Base-by-base conservation (phyloP, 2,329 filamentous ascomycete species). In the Orbilia ellipsospora region DNA sequence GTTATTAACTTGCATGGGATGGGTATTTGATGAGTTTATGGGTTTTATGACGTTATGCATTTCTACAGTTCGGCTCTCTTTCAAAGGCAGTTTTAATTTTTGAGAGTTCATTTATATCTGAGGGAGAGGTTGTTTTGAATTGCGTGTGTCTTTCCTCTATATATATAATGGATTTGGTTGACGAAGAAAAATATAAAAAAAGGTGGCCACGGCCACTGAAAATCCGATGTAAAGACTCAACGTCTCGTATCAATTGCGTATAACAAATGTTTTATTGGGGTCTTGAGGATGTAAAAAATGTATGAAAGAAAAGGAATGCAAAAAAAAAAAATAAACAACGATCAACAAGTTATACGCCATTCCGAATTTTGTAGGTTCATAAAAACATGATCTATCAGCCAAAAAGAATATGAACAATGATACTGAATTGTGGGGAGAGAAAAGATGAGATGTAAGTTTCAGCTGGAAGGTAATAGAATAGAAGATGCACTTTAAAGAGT, bases 301-400 rank as follows among this genome's bases (percentile, higher is more conserved):
- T 23, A 59, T 48, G n/a, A n/a, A 31, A 23, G 23, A 20, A 1
- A 15, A 28, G 13, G 36, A 67, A 52, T 59, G 63, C 28, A 6
- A 40, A 52, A 51, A 18, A 42, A 65, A 18, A 26, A 65, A 48
- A 28, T 20, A 12, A 8, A 57, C 4, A 45, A 8, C 44, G 5
- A 52, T 20, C 50, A 52, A 7, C 5, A 20, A 12, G 23, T 13
- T 55, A 18, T 50, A 59, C 63, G 54, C 54, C 63, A 15, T 51
- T 44, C 54, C 26, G 42, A 50, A n/a, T 51, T 52, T 66, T 55
- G 20, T 48, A 48, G 13, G 31, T 50, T 57, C 31, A 23, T n/a
- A 59, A 67, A 59, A 16, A 67, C 54, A 59, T 57, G 57, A 61
- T 61, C 51, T 66, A 66, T 66, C 63, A 59, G 40, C 54, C 26